Evolutionary conservation across 768 basidiomycete species (phyloP).

Genomic region (Kwoniella pini): DNA sequence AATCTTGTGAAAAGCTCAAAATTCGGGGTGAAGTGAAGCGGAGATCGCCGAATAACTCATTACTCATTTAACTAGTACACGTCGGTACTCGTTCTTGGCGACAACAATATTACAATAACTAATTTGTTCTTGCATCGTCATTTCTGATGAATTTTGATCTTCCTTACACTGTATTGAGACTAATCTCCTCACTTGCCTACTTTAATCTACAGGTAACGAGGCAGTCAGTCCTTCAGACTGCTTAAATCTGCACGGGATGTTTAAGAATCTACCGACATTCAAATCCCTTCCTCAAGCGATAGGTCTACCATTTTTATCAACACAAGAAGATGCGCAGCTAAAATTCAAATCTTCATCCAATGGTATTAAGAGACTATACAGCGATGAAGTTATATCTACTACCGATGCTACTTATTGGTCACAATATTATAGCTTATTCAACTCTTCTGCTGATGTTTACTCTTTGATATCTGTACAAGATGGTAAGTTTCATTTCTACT

Average conservation of each 20-base stretch:
- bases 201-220: too few species aligned
- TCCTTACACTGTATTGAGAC: too few species aligned
- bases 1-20: neutral
- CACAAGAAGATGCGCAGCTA: constrained; percentile 77
- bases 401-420: constrained; percentile 80
- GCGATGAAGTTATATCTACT: constrained; percentile 71
- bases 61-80: neutral
- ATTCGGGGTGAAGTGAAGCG: neutral
- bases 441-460: constrained; percentile 86
- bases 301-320: constrained; percentile 52
- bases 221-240: too few species aligned
- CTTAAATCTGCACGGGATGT: constrained; percentile 25
- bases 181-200: too few species aligned
- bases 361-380: constrained; percentile 74
- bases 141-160: too few species aligned
- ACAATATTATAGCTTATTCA: constrained; percentile 82
- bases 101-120: neutral
- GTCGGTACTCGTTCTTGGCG: neutral
- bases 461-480: constrained; percentile 83
- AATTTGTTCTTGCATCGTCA: too few species aligned
- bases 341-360: constrained; percentile 79
- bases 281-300: constrained; percentile 51
- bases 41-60: constrained; percentile 8
- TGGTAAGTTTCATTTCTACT: constrained; percentile 59
- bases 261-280: constrained; percentile 45